Conservation (phyloP, 495 filamentous ascomycete genomes). For the Pseudoneurospora amorphoporcata region DNA sequence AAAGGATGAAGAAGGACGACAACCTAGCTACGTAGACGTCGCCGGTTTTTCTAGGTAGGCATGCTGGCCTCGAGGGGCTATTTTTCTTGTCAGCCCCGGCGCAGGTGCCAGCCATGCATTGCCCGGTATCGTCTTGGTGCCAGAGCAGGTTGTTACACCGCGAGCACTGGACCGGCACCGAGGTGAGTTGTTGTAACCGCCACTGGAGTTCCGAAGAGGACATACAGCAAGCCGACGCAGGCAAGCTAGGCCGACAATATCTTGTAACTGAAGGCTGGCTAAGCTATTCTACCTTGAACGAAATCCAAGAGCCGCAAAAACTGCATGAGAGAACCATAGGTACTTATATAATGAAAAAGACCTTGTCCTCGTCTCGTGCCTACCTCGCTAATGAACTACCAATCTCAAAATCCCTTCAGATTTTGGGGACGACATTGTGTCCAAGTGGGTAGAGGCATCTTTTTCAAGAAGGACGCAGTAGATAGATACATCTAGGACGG, state of each 20-base stretch:
- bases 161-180: neutral
- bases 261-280: neutral
- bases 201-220: neutral
- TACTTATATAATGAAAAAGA: neutral
- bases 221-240: neutral
- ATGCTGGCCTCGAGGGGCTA: neutral
- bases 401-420: neutral
- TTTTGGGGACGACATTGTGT: neutral
- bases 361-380: neutral
- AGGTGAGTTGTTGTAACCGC: neutral
- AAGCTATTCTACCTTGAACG: neutral
- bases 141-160: neutral
- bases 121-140: neutral
- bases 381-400: neutral
- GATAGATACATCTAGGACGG: neutral
- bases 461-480: neutral
- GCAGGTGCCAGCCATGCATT: neutral
- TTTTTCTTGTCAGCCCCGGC: neutral
- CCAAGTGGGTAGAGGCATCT: neutral
- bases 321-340: neutral
- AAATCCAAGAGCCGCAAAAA: neutral
- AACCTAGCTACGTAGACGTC: neutral
- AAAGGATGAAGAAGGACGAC: neutral
- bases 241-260: neutral
- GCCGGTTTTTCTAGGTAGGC: neutral